Evolutionary conservation across 139 green algal genomes (phyloP), one percentile per base, ranked within the genome.

Genomic region (Picochlorum sp.): DNA sequence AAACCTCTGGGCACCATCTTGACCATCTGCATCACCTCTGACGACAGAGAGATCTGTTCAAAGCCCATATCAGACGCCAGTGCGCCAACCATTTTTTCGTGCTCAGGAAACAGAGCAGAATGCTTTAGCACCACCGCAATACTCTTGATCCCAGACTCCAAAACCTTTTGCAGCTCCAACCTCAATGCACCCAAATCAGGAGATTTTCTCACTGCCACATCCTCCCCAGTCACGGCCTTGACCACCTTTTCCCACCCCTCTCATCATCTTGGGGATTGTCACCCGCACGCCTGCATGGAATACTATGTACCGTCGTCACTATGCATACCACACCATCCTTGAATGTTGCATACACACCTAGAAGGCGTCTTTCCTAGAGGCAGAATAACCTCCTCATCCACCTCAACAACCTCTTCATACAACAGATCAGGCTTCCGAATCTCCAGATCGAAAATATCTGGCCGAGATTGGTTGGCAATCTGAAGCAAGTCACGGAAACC

Each of bases 1-100:
- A 94, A 95, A 7, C 92, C 92, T 2, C 92, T 76, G 0, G 92
- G 88, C n/a, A 98, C 92, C 83, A 95, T 95, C 67, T 94, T 92
- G 2, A 96, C 91, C 92, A 98, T 97, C 6, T 87, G 90, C 86
- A 96, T 92, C 3, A 98, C 84, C 28, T 41, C 75, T 1, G 73
- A 71, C 3, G 85, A 95, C 20, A 94, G 66, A 20, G 82, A 91
- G 34, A 97, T 74, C 57, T 95, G 87, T 21, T 54, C 30, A 56
- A 81, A 79, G 37, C 88, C 88, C 66, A 95, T 72, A 38, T 82
- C 57, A 9, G 49, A 49, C 0, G 88, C 89, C 61, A 95, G 55
- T 32, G 51, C 23, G 0, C 89, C 89, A 26, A 68, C 26, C n/a
- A 45, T 11, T 15, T 41, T 32, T 38, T 41, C 58, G 10, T 68